Evolutionary conservation across 306 rosid species (phyloP).

Genomic region (Prunus davidiana): DNA sequence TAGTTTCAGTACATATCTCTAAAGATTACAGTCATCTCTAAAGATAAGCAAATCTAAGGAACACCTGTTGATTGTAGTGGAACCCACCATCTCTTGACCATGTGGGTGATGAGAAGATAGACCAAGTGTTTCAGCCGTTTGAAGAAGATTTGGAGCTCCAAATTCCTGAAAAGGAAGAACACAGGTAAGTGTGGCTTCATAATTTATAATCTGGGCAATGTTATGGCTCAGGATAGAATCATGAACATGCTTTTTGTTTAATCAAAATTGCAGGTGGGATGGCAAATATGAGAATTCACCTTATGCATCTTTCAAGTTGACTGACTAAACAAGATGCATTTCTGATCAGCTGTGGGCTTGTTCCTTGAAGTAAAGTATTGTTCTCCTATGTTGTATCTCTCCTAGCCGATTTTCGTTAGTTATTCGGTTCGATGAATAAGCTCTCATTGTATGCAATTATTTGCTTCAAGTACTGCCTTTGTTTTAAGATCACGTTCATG

Average conservation of each 20-base stretch:
- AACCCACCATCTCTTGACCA: constrained; percentile 61
- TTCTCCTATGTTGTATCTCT: neutral
- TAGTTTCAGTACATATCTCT: neutral
- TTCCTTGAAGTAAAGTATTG: neutral
- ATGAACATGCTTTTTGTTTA: neutral
- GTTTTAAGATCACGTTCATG: neutral
- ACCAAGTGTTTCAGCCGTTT: constrained; percentile 58
- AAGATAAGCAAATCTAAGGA: neutral
- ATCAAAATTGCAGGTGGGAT: constrained; percentile 61
- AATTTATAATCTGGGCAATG: neutral
- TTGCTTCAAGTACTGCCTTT: neutral
- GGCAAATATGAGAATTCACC: constrained; percentile 68
- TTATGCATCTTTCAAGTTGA: constrained; percentile 39
- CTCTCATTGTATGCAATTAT: neutral
- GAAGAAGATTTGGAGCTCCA: constrained; percentile 67
- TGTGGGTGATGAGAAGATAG: constrained; percentile 51
- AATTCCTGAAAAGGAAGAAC: constrained; percentile 56
- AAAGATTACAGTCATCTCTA: neutral
- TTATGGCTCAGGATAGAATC: neutral
- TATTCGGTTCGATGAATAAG: neutral
- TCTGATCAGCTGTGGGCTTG: neutral
- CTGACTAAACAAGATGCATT: neutral
- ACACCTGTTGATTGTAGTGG: constrained; percentile 51
- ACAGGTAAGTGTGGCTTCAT: constrained; percentile 45
- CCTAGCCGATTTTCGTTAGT: neutral